Evolutionary conservation across 805 yeast species (phyloP), one percentile per base, ranked within the genome.

Genomic region (Candida rishiriensis): DNA sequence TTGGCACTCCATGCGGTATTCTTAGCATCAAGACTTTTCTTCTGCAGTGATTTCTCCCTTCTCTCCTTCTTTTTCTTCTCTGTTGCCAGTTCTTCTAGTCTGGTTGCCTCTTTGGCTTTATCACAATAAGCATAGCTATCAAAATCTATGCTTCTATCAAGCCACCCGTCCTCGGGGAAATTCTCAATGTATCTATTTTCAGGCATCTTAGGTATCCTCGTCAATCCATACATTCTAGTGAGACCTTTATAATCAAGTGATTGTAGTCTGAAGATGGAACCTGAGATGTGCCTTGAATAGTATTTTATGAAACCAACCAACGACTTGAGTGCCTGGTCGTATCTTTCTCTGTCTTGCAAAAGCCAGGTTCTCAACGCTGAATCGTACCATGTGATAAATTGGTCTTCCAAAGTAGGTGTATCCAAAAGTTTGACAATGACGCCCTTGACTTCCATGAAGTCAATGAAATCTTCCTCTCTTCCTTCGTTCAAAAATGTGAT

Each of bases 201-300:
- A 0, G 99, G 99, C 98, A 95, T 93, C 53, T 82, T 79, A 9
- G 99, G 99, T 46, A 91, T 66, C 53, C 97, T 73, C 36, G 87
- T 64, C 2, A 93, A 64, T 1, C 97, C 96, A 62, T 85, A 89
- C 69, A 86, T 72, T 51, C 71, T 75, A 1, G 93, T 96, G 8
- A 85, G 50, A 0, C 83, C 85, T 21, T 81, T 60, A 53, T 85
- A 85, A 60, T 91, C 95, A 43, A 93, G 65, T 8, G 79, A 65
- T 40, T 76, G 76, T 18, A 87, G 54, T 50, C 98, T 71, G 69
- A 93, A 93, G 14, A 93, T 91, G 0, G 97, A 89, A 5, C 83
- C 70, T 0, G 97, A 95, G 11, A 84, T 65, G 64, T 93, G 99
- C 59, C 89, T 90, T 12, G 89, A 78, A 60, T 93, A 93, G 59